These are phyloP conservation scores for Chenopodium formosanum DNA, from an alignment of 148 eudicot species.

Conservation along the genomic window DNA sequence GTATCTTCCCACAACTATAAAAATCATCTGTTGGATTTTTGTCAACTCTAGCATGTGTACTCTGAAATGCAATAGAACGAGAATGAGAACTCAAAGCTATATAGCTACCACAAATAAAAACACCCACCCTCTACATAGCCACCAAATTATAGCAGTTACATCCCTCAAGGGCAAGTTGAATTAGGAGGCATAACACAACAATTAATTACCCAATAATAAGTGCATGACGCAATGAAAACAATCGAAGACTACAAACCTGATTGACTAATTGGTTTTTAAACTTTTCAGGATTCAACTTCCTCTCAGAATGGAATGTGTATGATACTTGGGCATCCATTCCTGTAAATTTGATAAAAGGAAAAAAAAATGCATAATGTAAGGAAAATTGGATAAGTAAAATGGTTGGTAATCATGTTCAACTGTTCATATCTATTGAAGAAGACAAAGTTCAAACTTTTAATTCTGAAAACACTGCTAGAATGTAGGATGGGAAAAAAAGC, in stretches of 20 bases:
- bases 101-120: not conserved
- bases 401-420: not conserved
- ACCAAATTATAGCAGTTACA: not conserved
- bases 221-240: not conserved
- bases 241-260: slow-evolving; percentile 49
- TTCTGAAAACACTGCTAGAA: not conserved
- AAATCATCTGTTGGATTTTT: too few relatives aligned
- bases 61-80: not conserved
- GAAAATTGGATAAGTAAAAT: not conserved
- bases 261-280: slow-evolving; percentile 80
- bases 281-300: slow-evolving; percentile 86
- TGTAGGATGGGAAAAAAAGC: not conserved
- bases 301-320: slow-evolving; percentile 86
- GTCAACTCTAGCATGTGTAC: too few relatives aligned
- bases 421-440: not conserved
- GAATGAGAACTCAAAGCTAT: not conserved
- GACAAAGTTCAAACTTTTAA: not conserved
- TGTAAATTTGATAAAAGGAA: slow-evolving; percentile 22
- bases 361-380: not conserved
- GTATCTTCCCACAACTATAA: too few relatives aligned
- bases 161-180: not conserved
- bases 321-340: slow-evolving; percentile 99
- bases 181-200: not conserved
- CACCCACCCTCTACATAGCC: not conserved
- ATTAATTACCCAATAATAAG: not conserved